phyloP scores from a whole-genome alignment of 495 filamentous ascomycete species.

The Penicillium odoratum region DNA sequence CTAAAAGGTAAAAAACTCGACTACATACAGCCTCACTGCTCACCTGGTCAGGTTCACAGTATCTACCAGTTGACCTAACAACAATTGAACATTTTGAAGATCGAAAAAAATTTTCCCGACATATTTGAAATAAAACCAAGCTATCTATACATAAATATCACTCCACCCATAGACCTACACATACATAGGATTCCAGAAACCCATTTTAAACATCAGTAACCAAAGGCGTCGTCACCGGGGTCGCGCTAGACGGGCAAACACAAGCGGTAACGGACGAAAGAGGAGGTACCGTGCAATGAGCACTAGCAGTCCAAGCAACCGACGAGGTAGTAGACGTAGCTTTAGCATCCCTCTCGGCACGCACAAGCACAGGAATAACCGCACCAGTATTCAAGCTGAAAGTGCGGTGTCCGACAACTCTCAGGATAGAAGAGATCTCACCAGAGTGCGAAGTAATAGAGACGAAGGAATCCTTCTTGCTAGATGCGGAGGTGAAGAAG shows the following conservation, averaged over 20 bases:
- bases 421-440: slow-evolving; percentile 58
- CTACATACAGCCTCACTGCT: too few relatives aligned
- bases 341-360: slow-evolving; percentile 43
- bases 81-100: too few relatives aligned
- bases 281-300: slow-evolving; percentile 54
- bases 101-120: too few relatives aligned
- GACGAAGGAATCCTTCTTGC: slow-evolving; percentile 53
- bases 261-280: slow-evolving; percentile 48
- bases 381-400: slow-evolving; percentile 67
- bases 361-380: slow-evolving; percentile 68
- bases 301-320: slow-evolving; percentile 39
- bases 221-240: slow-evolving; percentile 40
- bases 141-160: not conserved
- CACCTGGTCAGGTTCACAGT: too few relatives aligned
- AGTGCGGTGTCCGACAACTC: slow-evolving; percentile 58
- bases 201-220: slow-evolving; percentile 17
- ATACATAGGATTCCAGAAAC: not conserved
- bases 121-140: not conserved
- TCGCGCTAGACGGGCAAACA: slow-evolving; percentile 44
- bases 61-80: too few relatives aligned
- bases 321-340: slow-evolving; percentile 29
- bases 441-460: slow-evolving; percentile 70
- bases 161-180: not conserved
- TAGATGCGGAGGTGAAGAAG: slow-evolving; percentile 40
- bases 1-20: too few relatives aligned